Conservation (phyloP, 805 yeast genomes). For the Sugiyamaella chiloensis region DNA sequence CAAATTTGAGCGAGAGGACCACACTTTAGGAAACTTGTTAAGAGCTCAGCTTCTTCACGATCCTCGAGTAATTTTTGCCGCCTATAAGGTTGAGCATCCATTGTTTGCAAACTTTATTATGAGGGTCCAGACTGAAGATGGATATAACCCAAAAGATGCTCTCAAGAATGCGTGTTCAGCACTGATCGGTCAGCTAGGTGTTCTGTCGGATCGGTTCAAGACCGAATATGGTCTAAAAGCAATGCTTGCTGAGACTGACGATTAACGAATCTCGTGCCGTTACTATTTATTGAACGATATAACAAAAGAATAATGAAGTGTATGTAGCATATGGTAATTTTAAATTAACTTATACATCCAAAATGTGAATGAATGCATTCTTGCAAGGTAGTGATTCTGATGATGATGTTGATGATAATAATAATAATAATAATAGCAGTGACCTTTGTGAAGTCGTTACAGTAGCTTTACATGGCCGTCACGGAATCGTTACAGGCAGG, state of each 20-base stretch:
- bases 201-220: constrained; percentile 71
- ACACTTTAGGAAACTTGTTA: constrained; percentile 87
- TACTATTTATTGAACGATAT: no score
- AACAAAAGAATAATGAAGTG: no score
- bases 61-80: constrained; percentile 88
- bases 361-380: no score
- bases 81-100: constrained; percentile 97
- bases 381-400: no score
- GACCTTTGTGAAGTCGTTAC: no score
- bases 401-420: no score
- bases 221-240: constrained; percentile 93
- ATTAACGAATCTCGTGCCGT: no score
- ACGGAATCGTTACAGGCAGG: no score
- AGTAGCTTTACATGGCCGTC: no score
- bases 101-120: constrained; percentile 90
- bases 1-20: constrained; percentile 96
- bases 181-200: constrained; percentile 73
- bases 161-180: constrained; percentile 84
- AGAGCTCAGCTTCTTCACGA: constrained; percentile 85
- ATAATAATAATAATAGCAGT: no score
- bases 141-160: constrained; percentile 87
- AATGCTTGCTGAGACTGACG: constrained; percentile 36
- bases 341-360: no score
- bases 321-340: no score
- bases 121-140: constrained; percentile 95